phyloP scores from a whole-genome alignment of 2,329 filamentous ascomycete genomes.

The Monosporascus sp. region DNA sequence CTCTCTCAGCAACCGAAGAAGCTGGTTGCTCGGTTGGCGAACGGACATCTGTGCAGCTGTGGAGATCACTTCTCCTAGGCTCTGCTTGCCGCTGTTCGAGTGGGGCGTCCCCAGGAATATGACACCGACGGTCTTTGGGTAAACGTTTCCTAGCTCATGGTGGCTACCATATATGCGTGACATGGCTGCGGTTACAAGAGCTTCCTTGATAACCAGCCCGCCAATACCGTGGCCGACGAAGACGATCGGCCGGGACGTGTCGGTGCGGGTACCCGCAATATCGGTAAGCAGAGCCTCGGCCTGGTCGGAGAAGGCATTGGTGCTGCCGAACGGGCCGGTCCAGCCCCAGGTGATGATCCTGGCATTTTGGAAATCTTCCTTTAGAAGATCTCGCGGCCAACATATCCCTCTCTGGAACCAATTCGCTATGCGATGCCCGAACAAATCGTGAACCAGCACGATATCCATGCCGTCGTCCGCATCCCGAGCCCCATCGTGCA shows the following conservation, averaged over 20 bases:
- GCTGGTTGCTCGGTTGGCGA: slow-evolving; percentile 13
- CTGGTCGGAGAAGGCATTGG: slow-evolving; percentile 21
- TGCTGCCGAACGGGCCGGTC: slow-evolving; percentile 13
- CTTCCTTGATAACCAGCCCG: slow-evolving; percentile 25
- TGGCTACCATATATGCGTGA: slow-evolving; percentile 26
- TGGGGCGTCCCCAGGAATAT: slow-evolving; percentile 27
- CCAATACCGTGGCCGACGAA: slow-evolving; percentile 26
- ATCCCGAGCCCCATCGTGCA: slow-evolving; percentile 17
- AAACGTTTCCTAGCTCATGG: slow-evolving; percentile 25
- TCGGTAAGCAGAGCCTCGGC: slow-evolving; percentile 22
- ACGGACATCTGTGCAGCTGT: slow-evolving; percentile 22
- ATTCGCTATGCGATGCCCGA: slow-evolving; percentile 19
- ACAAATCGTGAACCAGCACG: slow-evolving; percentile 25
- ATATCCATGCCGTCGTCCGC: slow-evolving; percentile 23
- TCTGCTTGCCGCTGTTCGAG: slow-evolving; percentile 19
- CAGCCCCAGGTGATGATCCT: slow-evolving; percentile 26
- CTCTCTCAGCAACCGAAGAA: slow-evolving; percentile 19
- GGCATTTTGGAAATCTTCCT: slow-evolving; percentile 18
- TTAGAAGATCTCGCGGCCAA: slow-evolving; percentile 25
- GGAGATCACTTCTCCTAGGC: slow-evolving; percentile 23
- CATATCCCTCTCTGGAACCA: slow-evolving; percentile 23
- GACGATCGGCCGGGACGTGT: slow-evolving; percentile 24
- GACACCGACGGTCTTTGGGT: slow-evolving; percentile 25
- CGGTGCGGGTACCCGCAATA: slow-evolving; percentile 18
- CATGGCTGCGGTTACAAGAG: slow-evolving; percentile 23